phyloP scores from a whole-genome alignment of 179 eudicot genomes.

The Actinidia arguta region DNA sequence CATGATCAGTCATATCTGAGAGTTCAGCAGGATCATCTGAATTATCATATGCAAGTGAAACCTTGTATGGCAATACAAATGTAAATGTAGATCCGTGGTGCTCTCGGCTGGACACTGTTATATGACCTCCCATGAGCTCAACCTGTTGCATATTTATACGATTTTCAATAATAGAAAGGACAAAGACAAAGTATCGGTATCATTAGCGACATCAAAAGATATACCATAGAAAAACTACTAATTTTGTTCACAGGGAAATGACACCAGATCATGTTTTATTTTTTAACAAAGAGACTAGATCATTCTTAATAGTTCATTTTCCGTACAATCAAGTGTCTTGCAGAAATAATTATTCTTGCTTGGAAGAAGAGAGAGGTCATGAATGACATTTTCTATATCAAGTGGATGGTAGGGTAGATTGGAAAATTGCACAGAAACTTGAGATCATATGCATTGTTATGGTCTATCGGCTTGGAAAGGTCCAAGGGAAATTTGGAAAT shows the following conservation, averaged over 20 bases:
- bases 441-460: not conserved
- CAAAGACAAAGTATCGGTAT: not conserved
- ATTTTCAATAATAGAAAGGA: not conserved
- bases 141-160: slow-evolving; percentile 50
- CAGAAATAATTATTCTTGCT: not conserved
- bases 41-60: slow-evolving; percentile 52
- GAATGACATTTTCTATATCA: too few relatives aligned
- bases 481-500: not conserved
- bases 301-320: not conserved
- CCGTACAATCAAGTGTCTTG: not conserved
- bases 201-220: not conserved
- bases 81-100: slow-evolving; percentile 81
- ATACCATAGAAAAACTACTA: not conserved
- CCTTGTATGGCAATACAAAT: slow-evolving; percentile 83
- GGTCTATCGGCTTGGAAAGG: not conserved
- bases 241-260: not conserved
- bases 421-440: not conserved
- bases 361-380: not conserved
- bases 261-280: too few relatives aligned
- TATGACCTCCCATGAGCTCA: slow-evolving; percentile 96
- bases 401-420: too few relatives aligned
- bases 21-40: slow-evolving; percentile 82
- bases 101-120: slow-evolving; percentile 79
- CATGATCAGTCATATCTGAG: slow-evolving; percentile 51
- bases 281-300: not conserved